Evolutionary conservation across 1,284 basidiomycete genomes (phyloP).

Genomic region (Albatrellus sp.): DNA sequence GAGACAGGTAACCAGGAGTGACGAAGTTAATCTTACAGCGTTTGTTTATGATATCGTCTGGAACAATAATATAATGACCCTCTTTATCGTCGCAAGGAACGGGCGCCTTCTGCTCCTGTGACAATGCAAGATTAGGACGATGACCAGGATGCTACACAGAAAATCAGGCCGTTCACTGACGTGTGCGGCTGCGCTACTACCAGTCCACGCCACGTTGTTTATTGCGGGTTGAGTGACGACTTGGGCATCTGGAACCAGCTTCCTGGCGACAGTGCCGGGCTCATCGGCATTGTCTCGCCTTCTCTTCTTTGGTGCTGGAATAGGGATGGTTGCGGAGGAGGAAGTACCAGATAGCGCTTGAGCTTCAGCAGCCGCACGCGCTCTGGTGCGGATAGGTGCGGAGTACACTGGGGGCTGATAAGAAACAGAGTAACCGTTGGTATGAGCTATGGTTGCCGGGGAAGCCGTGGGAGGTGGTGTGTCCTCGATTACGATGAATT

Average conservation of each 20-base stretch:
- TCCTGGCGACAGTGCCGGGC: constrained; percentile 50
- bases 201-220: not conserved
- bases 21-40: constrained; percentile 49
- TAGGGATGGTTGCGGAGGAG: constrained; percentile 38
- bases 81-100: constrained; percentile 86
- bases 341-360: constrained; percentile 56
- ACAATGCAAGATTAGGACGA: constrained; percentile 3
- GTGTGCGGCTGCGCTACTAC: not conserved
- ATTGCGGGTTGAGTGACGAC: constrained; percentile 24
- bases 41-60: constrained; percentile 76
- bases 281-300: constrained; percentile 62
- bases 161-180: not conserved
- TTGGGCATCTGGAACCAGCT: constrained; percentile 22
- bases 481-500: constrained; percentile 82
- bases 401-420: constrained; percentile 67
- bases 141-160: not conserved
- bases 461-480: constrained; percentile 70
- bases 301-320: constrained; percentile 64
- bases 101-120: constrained; percentile 28
- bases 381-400: constrained; percentile 65
- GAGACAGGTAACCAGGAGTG: not conserved
- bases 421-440: constrained; percentile 58
- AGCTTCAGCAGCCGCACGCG: constrained; percentile 71
- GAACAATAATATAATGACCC: constrained; percentile 87
- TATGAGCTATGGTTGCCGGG: constrained; percentile 50